Base-by-base conservation (phyloP, 2,329 filamentous ascomycete genomes). In the Diplodia corticola region DNA sequence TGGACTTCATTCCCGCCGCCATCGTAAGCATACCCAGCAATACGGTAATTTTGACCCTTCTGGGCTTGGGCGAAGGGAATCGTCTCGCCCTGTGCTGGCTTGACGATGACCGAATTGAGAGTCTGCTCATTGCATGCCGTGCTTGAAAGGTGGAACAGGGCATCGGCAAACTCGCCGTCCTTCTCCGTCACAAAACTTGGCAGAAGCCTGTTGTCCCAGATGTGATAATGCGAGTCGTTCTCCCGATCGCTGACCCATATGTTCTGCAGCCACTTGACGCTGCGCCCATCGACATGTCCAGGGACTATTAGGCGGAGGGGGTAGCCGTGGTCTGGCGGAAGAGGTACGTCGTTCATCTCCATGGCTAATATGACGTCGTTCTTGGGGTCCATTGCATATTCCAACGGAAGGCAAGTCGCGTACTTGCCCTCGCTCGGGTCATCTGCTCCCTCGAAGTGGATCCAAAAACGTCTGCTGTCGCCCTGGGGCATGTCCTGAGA, bases 181-280 rank as follows among this genome's bases (percentile, higher is more conserved):
- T 80, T 81, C 51, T 83, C 81, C 0, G 77, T 81, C 15, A 85
- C 75, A 67, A 84, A 85, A 12, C 73, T 73, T 4, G 82, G 83
- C 22, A 82, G 70, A 5, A 83, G 78, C 10, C 82, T 73, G 67
- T 85, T 85, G 66, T 85, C 82, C 74, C 79, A 84, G 40, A 82
- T 77, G 69, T 85, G 82, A 68, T 83, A 81, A 60, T 81, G 71
- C 35, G 71, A 77, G 24, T 77, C 71, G 57, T 80, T 81, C 65
- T 81, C 79, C 5, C 76, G 61, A 17, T 82, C 77, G 1, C 73
- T 74, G 20, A 59, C 44, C 55, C 55, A 59, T 28, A 59, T 59
- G n/a, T 28, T 48, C 9, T 85, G 83, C 2, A 86, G 77, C 83
- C 85, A 86, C 74, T 86, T 86, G 6, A 86, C 84, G 71, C 80